Evolutionary conservation across 306 rosid genomes (phyloP), one percentile per base, ranked within the genome.

Genomic region (Psophocarpus tetragonolobus): DNA sequence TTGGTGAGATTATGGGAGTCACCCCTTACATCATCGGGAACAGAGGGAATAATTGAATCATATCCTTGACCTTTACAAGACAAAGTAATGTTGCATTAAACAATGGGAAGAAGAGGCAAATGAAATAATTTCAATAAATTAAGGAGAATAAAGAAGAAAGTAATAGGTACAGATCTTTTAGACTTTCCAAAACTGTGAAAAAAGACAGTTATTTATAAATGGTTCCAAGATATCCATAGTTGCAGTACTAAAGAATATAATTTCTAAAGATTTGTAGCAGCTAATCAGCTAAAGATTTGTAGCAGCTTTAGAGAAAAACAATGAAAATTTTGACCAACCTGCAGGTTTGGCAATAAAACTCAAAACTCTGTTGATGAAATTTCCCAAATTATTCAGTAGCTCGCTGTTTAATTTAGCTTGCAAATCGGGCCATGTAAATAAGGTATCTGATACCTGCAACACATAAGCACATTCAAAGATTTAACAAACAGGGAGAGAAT

Each of bases 321-420:
- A 62, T 47, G 44, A 54, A 71, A 67, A 66, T 65, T 29, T 82
- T 30, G 29, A 87, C 96, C 73, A 73, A 95, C 98, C 98, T 95
- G 83, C 73, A 91, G 99, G 99, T 85, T 95, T 95, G 30, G 97
- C 97, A 82, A 95, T 77, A 85, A 95, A 95, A 84, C 97, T 92
- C 88, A 95, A 85, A 75, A 95, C 99, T 79, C 97, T 70, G 76
- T 95, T 91, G 65, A 92, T 84, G 71, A 88, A 95, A 84, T 95
- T 95, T 83, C 99, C 99, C 94, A 95, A 82, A 83, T 92, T 95
- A 83, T 77, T 92, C 87, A 95, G 87, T 84, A 95, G 83, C 85
- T 95, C 99, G 5, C 82, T 86, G 76, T 95, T 95, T 71, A 95
- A 84, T 78, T 95, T 95, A 45, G 99, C 91, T 92, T 95, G 97